Evolutionary conservation across 305 asterid genomes (phyloP).

Genomic region (Galium porrigens): DNA sequence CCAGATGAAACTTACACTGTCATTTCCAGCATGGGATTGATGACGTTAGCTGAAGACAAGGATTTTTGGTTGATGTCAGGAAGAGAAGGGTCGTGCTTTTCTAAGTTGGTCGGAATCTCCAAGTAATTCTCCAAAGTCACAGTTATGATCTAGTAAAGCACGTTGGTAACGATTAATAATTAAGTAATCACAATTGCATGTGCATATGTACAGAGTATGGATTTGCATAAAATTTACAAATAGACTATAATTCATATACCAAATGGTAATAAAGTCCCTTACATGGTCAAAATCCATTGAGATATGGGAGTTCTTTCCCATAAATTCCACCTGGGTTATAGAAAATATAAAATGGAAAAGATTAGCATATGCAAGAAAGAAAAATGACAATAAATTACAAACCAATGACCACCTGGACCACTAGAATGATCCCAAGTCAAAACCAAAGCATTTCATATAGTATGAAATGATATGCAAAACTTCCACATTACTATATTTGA

Average conservation of each 20-base stretch:
- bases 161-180: background rate
- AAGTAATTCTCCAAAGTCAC: slow-evolving; percentile 39
- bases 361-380: background rate
- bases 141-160: slow-evolving; percentile 28
- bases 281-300: slow-evolving; percentile 44
- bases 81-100: slow-evolving; percentile 23
- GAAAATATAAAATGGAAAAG: slow-evolving; percentile 3
- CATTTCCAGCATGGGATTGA: slow-evolving; percentile 21
- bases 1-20: slow-evolving; percentile 16
- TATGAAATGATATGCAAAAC: background rate
- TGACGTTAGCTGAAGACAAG: slow-evolving; percentile 19
- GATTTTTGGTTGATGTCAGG: slow-evolving; percentile 15
- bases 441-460: too few relatives aligned
- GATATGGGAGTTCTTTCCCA: slow-evolving; percentile 41
- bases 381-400: background rate
- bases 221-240: background rate
- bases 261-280: slow-evolving; percentile 15
- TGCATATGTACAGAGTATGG: background rate
- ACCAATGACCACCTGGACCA: background rate
- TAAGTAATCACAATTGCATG: background rate
- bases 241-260: background rate
- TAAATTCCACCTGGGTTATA: slow-evolving; percentile 27
- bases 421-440: background rate
- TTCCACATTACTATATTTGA: background rate
- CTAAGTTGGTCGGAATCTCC: slow-evolving; percentile 21